These are phyloP conservation scores for Candida ipomoeae DNA, from an alignment of 805 yeast species.

Conservation along the genomic window DNA sequence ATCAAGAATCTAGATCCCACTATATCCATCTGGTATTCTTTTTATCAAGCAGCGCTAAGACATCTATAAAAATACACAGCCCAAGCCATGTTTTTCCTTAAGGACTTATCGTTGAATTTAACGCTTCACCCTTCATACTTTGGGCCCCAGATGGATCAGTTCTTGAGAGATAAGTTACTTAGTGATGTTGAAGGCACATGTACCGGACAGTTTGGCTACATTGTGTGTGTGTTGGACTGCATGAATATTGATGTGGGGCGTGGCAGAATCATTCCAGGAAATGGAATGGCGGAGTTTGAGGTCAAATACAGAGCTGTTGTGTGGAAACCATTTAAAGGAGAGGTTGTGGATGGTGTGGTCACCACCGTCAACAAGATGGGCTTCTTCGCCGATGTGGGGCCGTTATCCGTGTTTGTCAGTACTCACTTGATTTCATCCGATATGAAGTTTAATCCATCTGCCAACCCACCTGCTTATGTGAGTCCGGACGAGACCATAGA, in stretches of 20 bases:
- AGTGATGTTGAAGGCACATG: constrained; percentile 98
- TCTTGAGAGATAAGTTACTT: constrained; percentile 78
- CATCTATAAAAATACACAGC: background rate
- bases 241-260: constrained; percentile 93
- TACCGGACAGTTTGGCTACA: constrained; percentile 97
- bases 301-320: constrained; percentile 95
- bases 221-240: constrained; percentile 91
- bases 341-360: constrained; percentile 95
- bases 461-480: constrained; percentile 97
- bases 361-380: constrained; percentile 94
- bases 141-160: constrained; percentile 97
- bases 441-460: constrained; percentile 88
- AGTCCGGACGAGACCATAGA: constrained; percentile 93
- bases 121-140: constrained; percentile 96
- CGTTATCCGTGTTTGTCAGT: constrained; percentile 88
- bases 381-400: constrained; percentile 97
- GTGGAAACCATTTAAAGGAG: constrained; percentile 98
- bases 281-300: constrained; percentile 94
- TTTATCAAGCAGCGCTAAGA: background rate
- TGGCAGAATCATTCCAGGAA: constrained; percentile 85
- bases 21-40: background rate
- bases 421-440: constrained; percentile 93
- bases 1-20: background rate
- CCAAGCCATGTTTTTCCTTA: constrained; percentile 43
- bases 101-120: constrained; percentile 86